phyloP scores from a whole-genome alignment of 2,329 filamentous ascomycete species.

The Penicillium sp. region DNA sequence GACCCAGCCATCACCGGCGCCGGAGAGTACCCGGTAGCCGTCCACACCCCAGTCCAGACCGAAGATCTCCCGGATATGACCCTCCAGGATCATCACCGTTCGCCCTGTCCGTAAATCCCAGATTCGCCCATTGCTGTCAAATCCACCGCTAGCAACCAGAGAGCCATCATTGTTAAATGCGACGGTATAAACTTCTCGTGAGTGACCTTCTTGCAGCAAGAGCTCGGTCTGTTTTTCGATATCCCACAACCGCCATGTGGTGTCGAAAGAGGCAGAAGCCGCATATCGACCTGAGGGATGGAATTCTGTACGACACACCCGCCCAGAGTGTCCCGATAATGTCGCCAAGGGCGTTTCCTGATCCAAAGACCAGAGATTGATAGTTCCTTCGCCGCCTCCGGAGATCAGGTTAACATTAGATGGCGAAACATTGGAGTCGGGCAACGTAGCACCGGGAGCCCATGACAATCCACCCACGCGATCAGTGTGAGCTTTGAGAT shows the following conservation, averaged over 20 bases:
- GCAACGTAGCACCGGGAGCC: constrained; percentile 79
- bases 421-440: constrained; percentile 68
- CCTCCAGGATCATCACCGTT: constrained; percentile 93
- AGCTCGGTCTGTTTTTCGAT: constrained; percentile 82
- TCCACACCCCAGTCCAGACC: constrained; percentile 90
- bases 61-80: constrained; percentile 90
- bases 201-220: constrained; percentile 90
- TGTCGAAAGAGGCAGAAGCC: constrained; percentile 92
- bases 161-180: constrained; percentile 91
- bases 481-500: constrained; percentile 80
- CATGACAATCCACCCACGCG: constrained; percentile 89
- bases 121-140: constrained; percentile 91
- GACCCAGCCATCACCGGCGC: constrained; percentile 90
- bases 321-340: constrained; percentile 77
- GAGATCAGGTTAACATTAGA: constrained; percentile 82
- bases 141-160: constrained; percentile 83
- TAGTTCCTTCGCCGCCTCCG: constrained; percentile 81
- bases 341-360: constrained; percentile 83
- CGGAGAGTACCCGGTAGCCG: constrained; percentile 88
- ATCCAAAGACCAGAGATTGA: constrained; percentile 87
- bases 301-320: constrained; percentile 90
- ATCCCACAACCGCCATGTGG: constrained; percentile 96
- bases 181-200: constrained; percentile 86
- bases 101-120: constrained; percentile 93
- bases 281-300: constrained; percentile 89